phyloP scores from a whole-genome alignment of 2,329 filamentous ascomycete genomes.

The Chaetomium olivaceum region DNA sequence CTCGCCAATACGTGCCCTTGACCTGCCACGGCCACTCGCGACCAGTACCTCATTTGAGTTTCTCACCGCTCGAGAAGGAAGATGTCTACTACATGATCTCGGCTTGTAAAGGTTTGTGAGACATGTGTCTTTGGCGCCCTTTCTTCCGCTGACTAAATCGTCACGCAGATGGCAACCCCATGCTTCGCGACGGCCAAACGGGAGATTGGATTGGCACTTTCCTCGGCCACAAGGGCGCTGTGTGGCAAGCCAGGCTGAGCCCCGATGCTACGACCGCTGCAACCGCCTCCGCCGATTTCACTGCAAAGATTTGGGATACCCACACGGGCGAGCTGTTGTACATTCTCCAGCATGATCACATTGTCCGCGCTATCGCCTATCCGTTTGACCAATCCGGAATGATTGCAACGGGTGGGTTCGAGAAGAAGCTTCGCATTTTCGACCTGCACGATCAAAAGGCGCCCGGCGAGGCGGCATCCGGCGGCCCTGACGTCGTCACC shows the following conservation, averaged over 20 bases:
- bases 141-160: conserved; percentile 29
- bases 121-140: background rate
- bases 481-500: conserved; percentile 37
- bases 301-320: conserved; percentile 95
- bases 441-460: conserved; percentile 68
- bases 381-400: conserved; percentile 78
- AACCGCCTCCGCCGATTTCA: conserved; percentile 94
- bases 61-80: conserved; percentile 79
- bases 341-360: conserved; percentile 88
- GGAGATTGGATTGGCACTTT: conserved; percentile 99
- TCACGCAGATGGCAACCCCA: conserved; percentile 84
- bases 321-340: conserved; percentile 87
- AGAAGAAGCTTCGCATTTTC: conserved; percentile 95
- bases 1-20: conserved; percentile 73
- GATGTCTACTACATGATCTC: conserved; percentile 91
- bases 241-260: conserved; percentile 92
- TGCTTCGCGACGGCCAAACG: conserved; percentile 94
- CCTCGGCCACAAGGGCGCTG: conserved; percentile 95
- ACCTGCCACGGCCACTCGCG: conserved; percentile 94
- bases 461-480: conserved; percentile 38
- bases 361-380: conserved; percentile 91
- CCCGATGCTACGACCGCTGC: conserved; percentile 85
- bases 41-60: conserved; percentile 86
- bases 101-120: conserved; percentile 73
- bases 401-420: conserved; percentile 88